Base-by-base conservation (phyloP, 257 asterid genomes). In the Solanum chiquidenum region DNA sequence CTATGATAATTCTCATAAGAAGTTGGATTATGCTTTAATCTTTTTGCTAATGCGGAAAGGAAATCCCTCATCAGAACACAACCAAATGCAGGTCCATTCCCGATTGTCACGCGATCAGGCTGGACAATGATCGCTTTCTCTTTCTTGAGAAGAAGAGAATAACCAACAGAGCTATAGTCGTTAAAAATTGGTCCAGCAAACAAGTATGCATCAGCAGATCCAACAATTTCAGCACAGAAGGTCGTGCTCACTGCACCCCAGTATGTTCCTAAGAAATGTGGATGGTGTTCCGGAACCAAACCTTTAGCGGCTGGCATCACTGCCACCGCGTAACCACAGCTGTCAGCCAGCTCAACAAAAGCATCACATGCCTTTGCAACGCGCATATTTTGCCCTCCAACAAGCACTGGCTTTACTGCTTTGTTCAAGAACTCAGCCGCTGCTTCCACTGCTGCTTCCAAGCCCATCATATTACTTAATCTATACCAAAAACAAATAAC, bases 251-350 rank as follows among this genome's bases (percentile, higher is more conserved):
- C 98, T 0, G 98, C 98, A 8, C 98, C 98, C 98, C 96, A 94
- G 87, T 94, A 95, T 18, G 97, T 95, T 27, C 98, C 98, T 14
- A 95, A 94, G 90, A 95, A 94, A 86, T 90, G 98, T 9, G 95
- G 93, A 89, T 95, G 98, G 89, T 91, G 87, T 85, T 94, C 98
- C 0, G 96, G 95, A 3, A 95, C 95, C n/a, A 94, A 88, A 42
- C 98, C 98, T 88, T 95, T 95, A 9, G 96, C 98, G 0, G 98
- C 89, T 60, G 98, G 98, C 98, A 95, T 94, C 68, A 92, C 95
- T 0, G 98, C 92, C 3, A 93, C 71, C 10, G 98, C 93, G 25
- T 92, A 95, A 42, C 96, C 96, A 88, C 93, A 84, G 42, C 92
- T 87, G 86, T 94, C 93, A 0, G 98, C 96, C 83, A 95, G 66